Conservation (phyloP, 2,329 filamentous ascomycete genomes). For the Aspergillus latus region DNA sequence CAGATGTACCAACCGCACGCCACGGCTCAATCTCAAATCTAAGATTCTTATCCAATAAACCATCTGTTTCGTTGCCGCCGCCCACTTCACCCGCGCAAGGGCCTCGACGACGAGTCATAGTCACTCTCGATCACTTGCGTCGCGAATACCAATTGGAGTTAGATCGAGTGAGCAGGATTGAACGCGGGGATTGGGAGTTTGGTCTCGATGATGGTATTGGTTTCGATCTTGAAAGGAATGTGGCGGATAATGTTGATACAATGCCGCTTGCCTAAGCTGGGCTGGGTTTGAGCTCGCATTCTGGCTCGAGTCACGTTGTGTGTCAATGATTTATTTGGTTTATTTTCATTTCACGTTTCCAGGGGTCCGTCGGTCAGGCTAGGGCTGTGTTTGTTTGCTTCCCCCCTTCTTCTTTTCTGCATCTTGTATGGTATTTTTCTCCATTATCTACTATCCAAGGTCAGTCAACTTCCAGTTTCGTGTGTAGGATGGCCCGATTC, state of each 20-base stretch:
- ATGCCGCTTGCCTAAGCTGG: conserved; percentile 31
- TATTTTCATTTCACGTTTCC: not conserved
- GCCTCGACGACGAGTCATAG: conserved; percentile 65
- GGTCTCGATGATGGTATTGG: conserved; percentile 30
- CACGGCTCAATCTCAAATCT: conserved; percentile 19
- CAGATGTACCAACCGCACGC: conserved; percentile 20
- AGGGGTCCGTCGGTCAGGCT: not conserved
- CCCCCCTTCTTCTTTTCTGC: not conserved
- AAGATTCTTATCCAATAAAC: conserved; percentile 25
- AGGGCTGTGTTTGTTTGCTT: not conserved
- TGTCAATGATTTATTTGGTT: not conserved
- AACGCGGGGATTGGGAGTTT: conserved; percentile 86
- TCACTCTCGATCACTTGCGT: conserved; percentile 82
- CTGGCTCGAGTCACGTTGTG: not conserved
- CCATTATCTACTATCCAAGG: not conserved
- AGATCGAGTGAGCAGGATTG: conserved; percentile 82
- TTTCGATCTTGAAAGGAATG: conserved; percentile 15
- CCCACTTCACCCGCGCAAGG: not conserved
- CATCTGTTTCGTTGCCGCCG: conserved; percentile 18
- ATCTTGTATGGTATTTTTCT: not conserved
- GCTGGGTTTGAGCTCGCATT: not conserved
- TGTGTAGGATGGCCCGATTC: not conserved
- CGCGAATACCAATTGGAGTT: conserved; percentile 88
- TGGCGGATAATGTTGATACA: conserved; percentile 37
- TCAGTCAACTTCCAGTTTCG: not conserved